phyloP scores from a whole-genome alignment of 208 protist genomes.

The Leishmania mexicana region DNA sequence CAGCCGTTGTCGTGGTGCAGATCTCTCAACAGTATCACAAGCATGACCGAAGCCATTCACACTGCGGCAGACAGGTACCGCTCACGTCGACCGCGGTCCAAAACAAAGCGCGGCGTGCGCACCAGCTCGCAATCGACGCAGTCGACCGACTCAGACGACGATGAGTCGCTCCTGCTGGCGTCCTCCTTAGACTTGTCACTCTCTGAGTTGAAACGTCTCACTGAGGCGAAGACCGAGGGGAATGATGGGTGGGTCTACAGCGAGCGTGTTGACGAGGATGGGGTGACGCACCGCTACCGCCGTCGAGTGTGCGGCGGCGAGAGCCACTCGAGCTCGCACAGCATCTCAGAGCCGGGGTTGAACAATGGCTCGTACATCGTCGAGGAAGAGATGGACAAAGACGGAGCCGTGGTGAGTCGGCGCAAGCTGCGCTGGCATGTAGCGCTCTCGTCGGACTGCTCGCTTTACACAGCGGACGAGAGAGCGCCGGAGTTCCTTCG shows the following conservation, averaged over 20 bases:
- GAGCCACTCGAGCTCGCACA: background rate
- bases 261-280: slow-evolving; percentile 39
- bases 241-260: slow-evolving; percentile 40
- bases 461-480: slow-evolving; percentile 27
- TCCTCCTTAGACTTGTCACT: slow-evolving; percentile 21
- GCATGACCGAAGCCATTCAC: background rate
- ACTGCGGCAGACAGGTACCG: background rate
- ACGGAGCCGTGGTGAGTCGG: slow-evolving; percentile 38
- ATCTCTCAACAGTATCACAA: slow-evolving; percentile 1
- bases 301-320: slow-evolving; percentile 12
- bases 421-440: slow-evolving; percentile 18
- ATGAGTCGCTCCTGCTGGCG: slow-evolving; percentile 1
- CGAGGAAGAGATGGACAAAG: slow-evolving; percentile 56
- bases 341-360: background rate
- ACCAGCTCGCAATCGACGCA: background rate
- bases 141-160: background rate
- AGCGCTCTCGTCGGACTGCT: slow-evolving; percentile 10
- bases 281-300: slow-evolving; percentile 27
- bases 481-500: slow-evolving; percentile 12
- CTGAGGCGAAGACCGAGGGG: background rate
- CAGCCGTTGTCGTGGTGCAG: slow-evolving; percentile 14
- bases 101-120: background rate
- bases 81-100: background rate
- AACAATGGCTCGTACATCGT: slow-evolving; percentile 34
- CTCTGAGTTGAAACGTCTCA: slow-evolving; percentile 21